Evolutionary conservation across 768 basidiomycete species (phyloP).

Genomic region (Mycena kentingensis): DNA sequence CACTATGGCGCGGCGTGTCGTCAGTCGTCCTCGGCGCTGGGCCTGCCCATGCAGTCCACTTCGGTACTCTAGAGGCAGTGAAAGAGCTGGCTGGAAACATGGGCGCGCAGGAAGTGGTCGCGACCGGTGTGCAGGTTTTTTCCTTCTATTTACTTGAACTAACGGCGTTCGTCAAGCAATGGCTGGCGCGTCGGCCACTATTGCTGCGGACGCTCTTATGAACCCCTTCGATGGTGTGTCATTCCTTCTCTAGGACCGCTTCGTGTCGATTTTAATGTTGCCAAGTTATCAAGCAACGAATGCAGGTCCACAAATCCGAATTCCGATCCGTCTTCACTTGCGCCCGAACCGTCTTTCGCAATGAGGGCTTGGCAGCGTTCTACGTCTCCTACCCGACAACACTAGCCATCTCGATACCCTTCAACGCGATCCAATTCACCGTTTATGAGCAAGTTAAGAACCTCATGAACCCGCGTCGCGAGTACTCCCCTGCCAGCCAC

Average conservation of each 20-base stretch:
- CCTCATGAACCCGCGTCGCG: constrained; percentile 78
- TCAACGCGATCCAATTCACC: constrained; percentile 97
- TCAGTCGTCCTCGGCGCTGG: constrained; percentile 96
- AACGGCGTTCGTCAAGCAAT: constrained; percentile 55
- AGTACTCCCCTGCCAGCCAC: constrained; percentile 93
- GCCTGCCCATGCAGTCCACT: constrained; percentile 97
- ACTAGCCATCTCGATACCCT: constrained; percentile 93
- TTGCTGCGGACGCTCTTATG: constrained; percentile 96
- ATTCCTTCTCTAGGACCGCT: not conserved
- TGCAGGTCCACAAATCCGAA: constrained; percentile 95
- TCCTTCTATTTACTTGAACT: constrained; percentile 1
- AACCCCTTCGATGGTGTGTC: constrained; percentile 96
- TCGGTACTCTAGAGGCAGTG: constrained; percentile 92
- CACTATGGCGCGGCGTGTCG: constrained; percentile 94
- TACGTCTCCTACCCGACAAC: constrained; percentile 99
- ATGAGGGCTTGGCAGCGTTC: constrained; percentile 88
- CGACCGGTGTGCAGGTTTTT: constrained; percentile 69
- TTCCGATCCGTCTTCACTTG: constrained; percentile 88
- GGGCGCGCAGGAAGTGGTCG: constrained; percentile 77
- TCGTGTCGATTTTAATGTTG: not conserved
- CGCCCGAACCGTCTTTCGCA: constrained; percentile 79
- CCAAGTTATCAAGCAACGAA: constrained; percentile 96
- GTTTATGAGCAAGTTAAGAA: constrained; percentile 93
- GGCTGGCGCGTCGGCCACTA: constrained; percentile 93
- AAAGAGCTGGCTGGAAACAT: constrained; percentile 90